Percentiles rank a stretch among this genome's conserved stretches.
phyloP scores from a whole-genome alignment of 768 basidiomycete genomes.

The Favolaschia claudopus region DNA sequence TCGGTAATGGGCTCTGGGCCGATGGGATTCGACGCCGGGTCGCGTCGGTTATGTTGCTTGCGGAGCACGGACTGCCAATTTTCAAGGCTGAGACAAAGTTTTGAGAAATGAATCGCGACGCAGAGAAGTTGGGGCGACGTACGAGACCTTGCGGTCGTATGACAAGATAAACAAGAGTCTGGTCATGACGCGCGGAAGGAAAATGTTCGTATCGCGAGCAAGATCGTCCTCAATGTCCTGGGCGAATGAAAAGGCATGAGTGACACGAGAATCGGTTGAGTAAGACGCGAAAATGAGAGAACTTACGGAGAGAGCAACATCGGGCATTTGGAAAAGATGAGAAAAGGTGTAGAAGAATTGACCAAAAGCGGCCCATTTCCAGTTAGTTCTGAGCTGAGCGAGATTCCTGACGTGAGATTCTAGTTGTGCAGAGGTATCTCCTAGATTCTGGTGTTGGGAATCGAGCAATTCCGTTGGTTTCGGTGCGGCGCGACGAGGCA shows the following conservation, averaged over 20 bases:
- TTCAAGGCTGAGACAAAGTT: conserved; percentile 56
- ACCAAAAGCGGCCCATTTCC: conserved; percentile 93
- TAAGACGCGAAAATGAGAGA: conserved; percentile 19
- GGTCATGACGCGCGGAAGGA: conserved; percentile 78
- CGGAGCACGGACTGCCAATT: conserved; percentile 84
- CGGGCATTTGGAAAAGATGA: conserved; percentile 72
- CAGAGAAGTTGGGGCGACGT: conserved; percentile 38
- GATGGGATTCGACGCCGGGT: conserved; percentile 75
- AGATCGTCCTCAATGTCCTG: conserved; percentile 87
- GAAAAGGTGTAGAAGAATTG: conserved; percentile 91
- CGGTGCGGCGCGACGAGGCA: conserved; percentile 65
- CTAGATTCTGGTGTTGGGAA: conserved; percentile 7
- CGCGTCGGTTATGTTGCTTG: conserved; percentile 78
- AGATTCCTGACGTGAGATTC: conserved; percentile 47
- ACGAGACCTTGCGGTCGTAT: conserved; percentile 84
- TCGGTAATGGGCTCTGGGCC: conserved; percentile 60
- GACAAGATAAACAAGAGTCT: conserved; percentile 76
- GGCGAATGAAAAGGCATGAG: conserved; percentile 17
- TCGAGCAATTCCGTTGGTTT: conserved; percentile 37
- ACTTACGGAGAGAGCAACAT: conserved; percentile 72
- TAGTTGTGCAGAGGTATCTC: conserved; percentile 3
- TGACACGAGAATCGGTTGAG: conserved; percentile 8
- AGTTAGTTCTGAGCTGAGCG: conserved; percentile 71
- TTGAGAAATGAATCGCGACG: conserved; percentile 29
- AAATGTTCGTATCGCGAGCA: conserved; percentile 60